A percentile compares a stretch with the other conserved stretches of the same genome.
Conservation (phyloP, 2,329 filamentous ascomycete genomes). For the Chrysoporthe puriensis region DNA sequence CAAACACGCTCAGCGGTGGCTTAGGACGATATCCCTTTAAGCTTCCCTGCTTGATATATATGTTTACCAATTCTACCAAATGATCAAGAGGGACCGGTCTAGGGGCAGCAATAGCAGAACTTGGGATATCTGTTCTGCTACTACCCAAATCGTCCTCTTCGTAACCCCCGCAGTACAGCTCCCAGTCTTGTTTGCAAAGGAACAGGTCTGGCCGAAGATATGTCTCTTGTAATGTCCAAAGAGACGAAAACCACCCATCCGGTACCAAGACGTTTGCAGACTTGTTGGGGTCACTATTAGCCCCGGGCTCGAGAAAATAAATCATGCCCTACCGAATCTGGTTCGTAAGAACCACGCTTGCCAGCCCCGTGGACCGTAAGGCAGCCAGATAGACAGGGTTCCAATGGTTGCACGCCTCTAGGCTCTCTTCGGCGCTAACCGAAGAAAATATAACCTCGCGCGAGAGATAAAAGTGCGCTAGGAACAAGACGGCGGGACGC, state of each 20-base stretch:
- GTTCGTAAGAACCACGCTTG: background rate
- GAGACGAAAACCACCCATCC: no score
- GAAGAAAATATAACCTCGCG: background rate
- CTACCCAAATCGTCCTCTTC: background rate
- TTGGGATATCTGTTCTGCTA: no score
- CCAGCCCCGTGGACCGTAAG: background rate
- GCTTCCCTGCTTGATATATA: background rate
- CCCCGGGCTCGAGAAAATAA: no score
- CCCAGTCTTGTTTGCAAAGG: background rate
- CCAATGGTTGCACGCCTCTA: background rate
- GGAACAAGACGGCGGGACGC: background rate
- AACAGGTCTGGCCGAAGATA: no score
- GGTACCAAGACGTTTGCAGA: background rate
- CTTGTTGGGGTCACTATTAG: no score
- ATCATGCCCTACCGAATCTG: background rate
- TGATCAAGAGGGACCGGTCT: background rate
- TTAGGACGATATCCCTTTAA: background rate
- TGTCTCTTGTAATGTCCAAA: no score
- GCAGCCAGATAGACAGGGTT: background rate
- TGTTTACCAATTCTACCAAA: background rate
- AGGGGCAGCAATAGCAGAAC: background rate
- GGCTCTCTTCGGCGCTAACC: background rate
- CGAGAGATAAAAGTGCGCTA: background rate
- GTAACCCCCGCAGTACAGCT: background rate
- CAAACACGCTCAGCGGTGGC: background rate